A percentile compares a stretch with the other conserved stretches of the same genome.
These are phyloP conservation scores for Eucalyptus tenuipes DNA, from an alignment of 345 rosid genomes.

Conservation along the genomic window DNA sequence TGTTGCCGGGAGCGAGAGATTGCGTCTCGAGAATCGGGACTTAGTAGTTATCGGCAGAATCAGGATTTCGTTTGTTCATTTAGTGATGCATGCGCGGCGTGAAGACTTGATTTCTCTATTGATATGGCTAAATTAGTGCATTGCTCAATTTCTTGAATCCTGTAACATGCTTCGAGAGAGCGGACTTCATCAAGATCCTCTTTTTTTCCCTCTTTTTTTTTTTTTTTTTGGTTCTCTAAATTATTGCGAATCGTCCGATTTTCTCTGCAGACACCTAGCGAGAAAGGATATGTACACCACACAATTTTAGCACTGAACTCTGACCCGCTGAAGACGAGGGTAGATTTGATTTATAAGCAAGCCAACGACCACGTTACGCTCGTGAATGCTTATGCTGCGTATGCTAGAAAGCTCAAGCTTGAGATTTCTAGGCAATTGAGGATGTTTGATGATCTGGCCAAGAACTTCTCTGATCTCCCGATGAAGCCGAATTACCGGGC, in stretches of 20 bases:
- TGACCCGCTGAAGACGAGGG: conserved; percentile 69
- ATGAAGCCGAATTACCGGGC: conserved; percentile 36
- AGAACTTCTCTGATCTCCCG: conserved; percentile 49
- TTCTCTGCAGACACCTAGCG: conserved; percentile 28
- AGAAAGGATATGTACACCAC: conserved; percentile 53
- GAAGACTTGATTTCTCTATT: neutral
- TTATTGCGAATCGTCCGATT: neutral
- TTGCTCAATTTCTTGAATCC: neutral
- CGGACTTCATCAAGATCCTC: neutral
- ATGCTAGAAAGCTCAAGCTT: conserved; percentile 90
- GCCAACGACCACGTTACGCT: conserved; percentile 73
- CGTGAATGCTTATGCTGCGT: conserved; percentile 78
- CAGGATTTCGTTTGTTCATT: neutral
- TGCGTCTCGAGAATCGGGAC: neutral
- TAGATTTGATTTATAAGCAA: conserved; percentile 84
- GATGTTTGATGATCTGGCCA: conserved; percentile 62
- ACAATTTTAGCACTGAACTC: conserved; percentile 67
- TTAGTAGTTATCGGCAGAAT: neutral
- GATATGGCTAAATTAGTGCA: neutral
- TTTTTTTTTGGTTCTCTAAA: neutral
- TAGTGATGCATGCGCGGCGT: neutral
- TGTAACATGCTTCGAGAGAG: neutral
- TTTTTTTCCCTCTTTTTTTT: neutral
- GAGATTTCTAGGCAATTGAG: conserved; percentile 70
- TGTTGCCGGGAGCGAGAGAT: neutral